Base-by-base conservation (phyloP, 2,329 filamentous ascomycete species). In the Penicillium thymicola region DNA sequence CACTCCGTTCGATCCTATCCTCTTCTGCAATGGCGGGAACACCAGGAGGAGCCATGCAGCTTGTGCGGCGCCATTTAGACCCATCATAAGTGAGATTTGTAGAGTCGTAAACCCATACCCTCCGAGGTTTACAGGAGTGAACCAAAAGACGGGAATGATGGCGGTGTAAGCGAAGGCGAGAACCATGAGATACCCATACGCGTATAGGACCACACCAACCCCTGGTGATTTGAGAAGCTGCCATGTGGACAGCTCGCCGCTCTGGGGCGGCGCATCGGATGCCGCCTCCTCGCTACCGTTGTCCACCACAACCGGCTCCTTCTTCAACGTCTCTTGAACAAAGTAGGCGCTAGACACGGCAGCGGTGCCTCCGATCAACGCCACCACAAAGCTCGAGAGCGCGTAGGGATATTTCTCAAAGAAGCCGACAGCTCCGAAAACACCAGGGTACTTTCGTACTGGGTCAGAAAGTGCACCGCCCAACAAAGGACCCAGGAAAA, bases 131-230 rank as follows among this genome's bases (percentile, higher is more conserved):
- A 88, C 65, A 3, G 80, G 77, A 0, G 86, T 90, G 72, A 82
- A 92, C 74, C 85, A 85, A 68, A 86, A 88, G 1, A 92, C 80
- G 0, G 89, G 86, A 1, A 83, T 68, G 38, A 92, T 78, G 54
- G 89, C 87, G 0, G 89, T 92, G 71, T 87, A 92, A 1, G 84
- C 80, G 59, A 89, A 85, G 0, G 85, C 88, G 4, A 92, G 81
- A 2, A 90, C 71, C 81, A 87, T 86, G 40, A 85, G 78, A 67
- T 89, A 83, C 2, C 78, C 80, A 69, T 88, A 90, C 40, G 86
- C 76, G 67, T 82, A 84, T 3, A 93, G 77, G 1, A 89, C 87
- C 27, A 80, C 76, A n/a, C 73, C 74, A 1, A 93, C 87, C 10
- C 87, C 86, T 0, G 87, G 88, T 0, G 81, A 74, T 38, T 78